Evolutionary conservation across 768 basidiomycete genomes (phyloP).

Genomic region (Trametes maxima): DNA sequence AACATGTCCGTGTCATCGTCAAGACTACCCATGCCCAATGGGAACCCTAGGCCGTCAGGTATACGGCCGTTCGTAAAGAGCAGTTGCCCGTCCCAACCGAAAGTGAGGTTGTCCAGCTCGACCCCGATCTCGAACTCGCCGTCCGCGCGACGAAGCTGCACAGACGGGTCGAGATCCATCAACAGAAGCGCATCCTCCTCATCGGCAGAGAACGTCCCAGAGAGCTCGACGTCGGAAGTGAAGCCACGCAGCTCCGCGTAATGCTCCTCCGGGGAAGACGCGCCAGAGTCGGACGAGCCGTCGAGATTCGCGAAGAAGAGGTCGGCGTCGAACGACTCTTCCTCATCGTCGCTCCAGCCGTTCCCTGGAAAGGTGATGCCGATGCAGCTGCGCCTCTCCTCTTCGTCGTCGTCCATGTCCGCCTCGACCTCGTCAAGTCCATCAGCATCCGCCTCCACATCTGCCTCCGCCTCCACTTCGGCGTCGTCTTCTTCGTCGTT

Average conservation of each 20-base stretch:
- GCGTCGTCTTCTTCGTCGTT: conserved; percentile 60
- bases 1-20: conserved; percentile 48
- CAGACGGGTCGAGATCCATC: conserved; percentile 33
- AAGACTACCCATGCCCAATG: conserved; percentile 33
- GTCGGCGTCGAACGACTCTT: conserved; percentile 81
- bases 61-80: conserved; percentile 23
- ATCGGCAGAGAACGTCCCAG: conserved; percentile 29
- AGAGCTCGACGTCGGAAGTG: conserved; percentile 27
- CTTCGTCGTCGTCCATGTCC: conserved; percentile 32
- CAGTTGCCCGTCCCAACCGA: conserved; percentile 32
- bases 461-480: conserved; percentile 27
- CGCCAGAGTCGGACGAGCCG: conserved; percentile 52
- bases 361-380: conserved; percentile 59
- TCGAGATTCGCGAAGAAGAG: conserved; percentile 81
- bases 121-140: conserved; percentile 32
- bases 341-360: conserved; percentile 77
- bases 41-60: conserved; percentile 23
- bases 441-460: conserved; percentile 36
- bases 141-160: conserved; percentile 27
- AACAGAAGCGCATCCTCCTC: conserved; percentile 32
- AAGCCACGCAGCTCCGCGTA: conserved; percentile 43
- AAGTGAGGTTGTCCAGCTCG: conserved; percentile 31
- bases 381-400: conserved; percentile 33
- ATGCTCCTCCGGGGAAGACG: conserved; percentile 47
- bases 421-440: conserved; percentile 22